These are phyloP conservation scores for Fusarium metavorans DNA, from an alignment of 2,329 filamentous ascomycete species.

Conservation along the genomic window DNA sequence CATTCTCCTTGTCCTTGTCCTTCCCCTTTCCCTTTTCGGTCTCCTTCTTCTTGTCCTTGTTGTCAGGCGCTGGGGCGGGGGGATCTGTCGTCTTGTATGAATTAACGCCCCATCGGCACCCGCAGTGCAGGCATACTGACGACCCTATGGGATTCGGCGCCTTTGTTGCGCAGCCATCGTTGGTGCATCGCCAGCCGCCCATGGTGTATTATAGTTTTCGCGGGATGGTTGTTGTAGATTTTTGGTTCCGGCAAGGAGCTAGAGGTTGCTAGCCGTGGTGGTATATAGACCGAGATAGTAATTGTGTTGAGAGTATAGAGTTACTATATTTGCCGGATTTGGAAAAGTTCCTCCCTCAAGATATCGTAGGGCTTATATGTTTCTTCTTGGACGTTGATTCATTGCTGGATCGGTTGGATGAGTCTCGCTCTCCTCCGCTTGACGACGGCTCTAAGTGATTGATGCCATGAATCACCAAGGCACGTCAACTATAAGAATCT, in stretches of 20 bases:
- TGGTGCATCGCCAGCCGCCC: conserved; percentile 8
- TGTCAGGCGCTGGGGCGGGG: not conserved
- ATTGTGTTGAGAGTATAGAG: not conserved
- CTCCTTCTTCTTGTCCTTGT: not conserved
- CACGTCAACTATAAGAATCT: not conserved
- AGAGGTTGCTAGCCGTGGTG: not conserved
- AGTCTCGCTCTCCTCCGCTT: not conserved
- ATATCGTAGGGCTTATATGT: not conserved
- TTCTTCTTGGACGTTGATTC: not conserved
- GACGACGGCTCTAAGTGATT: not conserved
- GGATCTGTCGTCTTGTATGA: not conserved
- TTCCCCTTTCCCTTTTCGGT: not conserved
- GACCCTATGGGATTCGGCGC: not conserved
- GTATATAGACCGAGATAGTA: not conserved
- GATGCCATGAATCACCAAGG: not conserved
- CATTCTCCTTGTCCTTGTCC: not conserved
- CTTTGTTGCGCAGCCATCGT: not conserved
- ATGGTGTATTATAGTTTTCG: not conserved
- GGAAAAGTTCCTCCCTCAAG: not conserved
- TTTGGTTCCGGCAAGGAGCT: not conserved
- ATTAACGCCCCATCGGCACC: not conserved
- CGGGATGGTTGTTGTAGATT: not conserved
- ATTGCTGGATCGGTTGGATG: not conserved
- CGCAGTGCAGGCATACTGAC: conserved; percentile 1
- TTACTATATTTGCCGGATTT: not conserved